Evolutionary conservation across 331 rosid species (phyloP).

Genomic region (Phaseolus coccineus): DNA sequence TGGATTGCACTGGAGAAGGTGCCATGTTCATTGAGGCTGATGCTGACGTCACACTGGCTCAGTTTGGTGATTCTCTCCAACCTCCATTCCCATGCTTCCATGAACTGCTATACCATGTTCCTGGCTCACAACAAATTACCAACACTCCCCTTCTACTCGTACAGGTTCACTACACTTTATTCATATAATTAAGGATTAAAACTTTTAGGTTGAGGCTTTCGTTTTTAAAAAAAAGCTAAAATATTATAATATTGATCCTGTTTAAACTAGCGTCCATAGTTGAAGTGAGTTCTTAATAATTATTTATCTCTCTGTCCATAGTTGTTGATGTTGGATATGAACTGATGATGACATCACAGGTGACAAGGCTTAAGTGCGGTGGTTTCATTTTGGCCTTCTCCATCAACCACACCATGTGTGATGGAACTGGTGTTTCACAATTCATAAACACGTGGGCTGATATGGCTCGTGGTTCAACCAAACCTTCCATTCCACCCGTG

Average conservation of each 20-base stretch:
- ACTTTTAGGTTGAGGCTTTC: no score
- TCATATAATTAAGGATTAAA: no score
- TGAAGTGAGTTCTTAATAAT: background rate
- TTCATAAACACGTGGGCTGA: slow-evolving; percentile 26
- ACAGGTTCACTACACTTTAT: slow-evolving; percentile 21
- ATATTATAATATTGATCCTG: no score
- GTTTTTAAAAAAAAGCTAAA: no score
- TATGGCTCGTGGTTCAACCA: slow-evolving; percentile 18
- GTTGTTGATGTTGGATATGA: background rate
- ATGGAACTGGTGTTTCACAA: background rate
- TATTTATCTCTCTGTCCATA: background rate
- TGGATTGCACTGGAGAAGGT: slow-evolving; percentile 49
- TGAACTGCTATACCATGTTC: slow-evolving; percentile 7
- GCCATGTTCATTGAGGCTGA: slow-evolving; percentile 41
- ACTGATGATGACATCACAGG: slow-evolving; percentile 11
- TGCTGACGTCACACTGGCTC: slow-evolving; percentile 40
- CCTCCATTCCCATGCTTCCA: slow-evolving; percentile 40
- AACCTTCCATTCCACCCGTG: slow-evolving; percentile 38
- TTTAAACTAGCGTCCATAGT: no score
- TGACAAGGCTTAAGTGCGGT: slow-evolving; percentile 45
- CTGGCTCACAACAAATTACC: background rate
- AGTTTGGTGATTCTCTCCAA: slow-evolving; percentile 33
- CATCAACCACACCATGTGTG: slow-evolving; percentile 32
- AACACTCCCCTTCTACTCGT: slow-evolving; percentile 26
- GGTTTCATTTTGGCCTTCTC: slow-evolving; percentile 16